These are phyloP conservation scores for Apostasia shenzhenica DNA, from an alignment of 106 monocot genomes.

Conservation along the genomic window DNA sequence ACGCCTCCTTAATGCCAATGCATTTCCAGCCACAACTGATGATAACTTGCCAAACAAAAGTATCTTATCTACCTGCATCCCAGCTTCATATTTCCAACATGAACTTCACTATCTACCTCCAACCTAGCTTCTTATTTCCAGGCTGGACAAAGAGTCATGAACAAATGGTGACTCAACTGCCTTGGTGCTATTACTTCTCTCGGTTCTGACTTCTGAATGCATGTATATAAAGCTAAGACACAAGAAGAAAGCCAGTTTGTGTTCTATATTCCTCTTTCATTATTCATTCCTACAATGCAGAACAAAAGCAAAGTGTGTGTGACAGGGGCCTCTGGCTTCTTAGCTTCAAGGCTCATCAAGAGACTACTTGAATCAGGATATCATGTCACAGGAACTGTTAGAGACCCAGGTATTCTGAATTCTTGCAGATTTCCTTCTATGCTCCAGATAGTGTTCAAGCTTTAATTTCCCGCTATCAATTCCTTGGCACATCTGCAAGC, in stretches of 20 bases:
- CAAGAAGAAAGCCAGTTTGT: no score
- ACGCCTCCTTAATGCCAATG: no score
- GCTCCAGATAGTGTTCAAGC: no score
- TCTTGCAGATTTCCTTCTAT: background rate
- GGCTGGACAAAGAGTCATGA: background rate
- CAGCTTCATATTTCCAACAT: no score
- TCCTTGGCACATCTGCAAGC: no score
- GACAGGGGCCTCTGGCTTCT: constrained; percentile 15
- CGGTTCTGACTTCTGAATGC: no score
- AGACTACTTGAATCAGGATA: constrained; percentile 15
- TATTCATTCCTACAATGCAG: no score
- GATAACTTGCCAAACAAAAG: no score
- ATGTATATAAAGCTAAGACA: background rate
- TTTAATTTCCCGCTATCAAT: no score
- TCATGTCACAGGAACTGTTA: constrained; percentile 19
- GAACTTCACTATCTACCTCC: background rate
- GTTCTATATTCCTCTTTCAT: no score
- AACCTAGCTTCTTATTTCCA: background rate
- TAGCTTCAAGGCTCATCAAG: constrained; percentile 21
- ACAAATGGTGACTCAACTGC: background rate
- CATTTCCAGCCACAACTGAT: no score
- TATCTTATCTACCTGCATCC: no score
- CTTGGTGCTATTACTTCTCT: background rate
- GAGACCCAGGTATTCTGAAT: constrained; percentile 18
- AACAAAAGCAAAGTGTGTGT: constrained; percentile 21